Evolutionary conservation across 2,329 filamentous ascomycete genomes (phyloP), one percentile per base, ranked within the genome.

Genomic region (Blumeriella jaapii): DNA sequence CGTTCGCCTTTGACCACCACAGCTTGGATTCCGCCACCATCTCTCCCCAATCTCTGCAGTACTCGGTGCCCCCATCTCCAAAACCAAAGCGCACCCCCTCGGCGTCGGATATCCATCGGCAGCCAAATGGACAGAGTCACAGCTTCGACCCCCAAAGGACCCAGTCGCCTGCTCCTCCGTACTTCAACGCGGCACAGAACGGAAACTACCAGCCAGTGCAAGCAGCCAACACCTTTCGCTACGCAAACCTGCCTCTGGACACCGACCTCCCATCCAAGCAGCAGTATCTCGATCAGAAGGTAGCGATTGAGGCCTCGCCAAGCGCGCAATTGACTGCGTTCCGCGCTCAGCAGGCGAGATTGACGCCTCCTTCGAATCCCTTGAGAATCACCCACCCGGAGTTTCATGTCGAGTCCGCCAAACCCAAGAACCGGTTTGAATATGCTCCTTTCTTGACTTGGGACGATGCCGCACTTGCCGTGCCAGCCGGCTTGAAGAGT

Each of bases 21-120:
- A 29, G 31, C 11, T 19, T 31, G 5, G 42, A 45, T 4, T 43
- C 42, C 29, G 26, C 43, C n/a, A 53, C 52, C 8, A 49, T 54
- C 11, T 36, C 51, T 20, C 50, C 52, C n/a, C 49, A 52, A 25
- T 47, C 40, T 33, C 48, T 55, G 22, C 51, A 55, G 26, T 55
- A 53, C 33, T 39, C 23, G 15, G 40, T 50, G 17, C 19, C 40
- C 10, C 27, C 40, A n/a, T 44, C 32, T 11, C 52, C 50, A 16
- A 45, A 38, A 16, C 16, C 44, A 20, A 49, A 43, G 35, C 42
- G 35, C 39, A 34, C 33, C n/a, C 33, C 44, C 5, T 31, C 45
- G 7, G 40, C 44, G 14, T 17, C 39, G 9, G 20, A 35, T 23
- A 49, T 46, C 38, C 49, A 54, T 35, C 39, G 34, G 20, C 33